Conservation (phyloP, 2,329 filamentous ascomycete species). For the Neofusicoccum sp. region DNA sequence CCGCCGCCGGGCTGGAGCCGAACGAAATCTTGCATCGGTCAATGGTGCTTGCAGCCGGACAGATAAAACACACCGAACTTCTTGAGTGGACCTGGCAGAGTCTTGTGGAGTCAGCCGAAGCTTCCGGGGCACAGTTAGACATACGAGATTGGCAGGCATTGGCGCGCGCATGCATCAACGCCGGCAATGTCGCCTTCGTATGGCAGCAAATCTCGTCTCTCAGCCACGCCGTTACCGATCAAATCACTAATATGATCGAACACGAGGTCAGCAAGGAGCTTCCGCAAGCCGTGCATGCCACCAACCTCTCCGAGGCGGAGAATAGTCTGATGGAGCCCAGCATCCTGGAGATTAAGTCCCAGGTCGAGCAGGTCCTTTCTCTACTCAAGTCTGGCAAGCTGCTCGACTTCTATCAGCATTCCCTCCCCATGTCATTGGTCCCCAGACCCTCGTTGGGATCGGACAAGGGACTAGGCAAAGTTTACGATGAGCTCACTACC, state of each 20-base stretch:
- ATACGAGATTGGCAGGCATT: conserved; percentile 35
- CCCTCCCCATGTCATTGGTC: conserved; percentile 38
- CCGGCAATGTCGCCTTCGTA: conserved; percentile 26
- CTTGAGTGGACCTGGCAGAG: conserved; percentile 33
- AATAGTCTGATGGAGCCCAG: conserved; percentile 19
- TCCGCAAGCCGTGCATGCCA: neutral
- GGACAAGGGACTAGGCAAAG: conserved; percentile 31
- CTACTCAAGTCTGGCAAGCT: neutral
- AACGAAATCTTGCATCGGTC: conserved; percentile 1
- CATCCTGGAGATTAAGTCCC: conserved; percentile 25
- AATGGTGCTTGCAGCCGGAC: conserved; percentile 31
- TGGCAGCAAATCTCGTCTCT: conserved; percentile 27
- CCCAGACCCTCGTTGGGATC: conserved; percentile 26
- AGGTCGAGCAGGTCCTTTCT: conserved; percentile 30
- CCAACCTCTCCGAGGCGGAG: conserved; percentile 18
- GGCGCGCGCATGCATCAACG: conserved; percentile 31
- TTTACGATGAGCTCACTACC: conserved; percentile 47
- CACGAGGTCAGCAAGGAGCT: neutral
- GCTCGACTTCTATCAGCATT: conserved; percentile 32
- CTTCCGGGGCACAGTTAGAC: conserved; percentile 24
- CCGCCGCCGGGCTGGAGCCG: neutral
- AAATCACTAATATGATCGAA: conserved; percentile 5
- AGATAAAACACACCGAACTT: conserved; percentile 25
- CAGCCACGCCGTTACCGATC: conserved; percentile 26
- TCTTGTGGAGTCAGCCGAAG: conserved; percentile 26